These are phyloP conservation scores for Clarireedia paspali DNA, from an alignment of 2,329 filamentous ascomycete genomes.

Conservation along the genomic window DNA sequence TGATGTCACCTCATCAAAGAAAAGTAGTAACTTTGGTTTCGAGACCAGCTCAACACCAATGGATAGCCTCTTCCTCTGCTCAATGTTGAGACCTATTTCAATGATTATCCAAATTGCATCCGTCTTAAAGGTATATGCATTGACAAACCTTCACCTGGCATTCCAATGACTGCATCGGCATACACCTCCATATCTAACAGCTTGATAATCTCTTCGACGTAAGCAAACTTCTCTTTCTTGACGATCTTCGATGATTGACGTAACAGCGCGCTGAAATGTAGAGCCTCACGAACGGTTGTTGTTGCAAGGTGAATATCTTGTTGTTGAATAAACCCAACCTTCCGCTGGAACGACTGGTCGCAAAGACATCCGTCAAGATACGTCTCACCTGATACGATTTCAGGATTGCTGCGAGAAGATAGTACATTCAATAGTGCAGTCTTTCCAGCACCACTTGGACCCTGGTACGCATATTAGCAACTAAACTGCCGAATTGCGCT, in stretches of 20 bases:
- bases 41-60: conserved; percentile 68
- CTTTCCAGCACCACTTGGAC: conserved; percentile 61
- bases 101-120: conserved; percentile 60
- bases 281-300: conserved; percentile 78
- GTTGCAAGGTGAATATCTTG: conserved; percentile 84
- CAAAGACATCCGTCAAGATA: conserved; percentile 51
- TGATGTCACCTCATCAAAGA: conserved; percentile 77
- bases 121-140: conserved; percentile 63
- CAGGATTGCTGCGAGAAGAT: conserved; percentile 74
- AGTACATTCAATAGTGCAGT: conserved; percentile 79
- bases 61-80: conserved; percentile 59
- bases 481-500: not conserved
- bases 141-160: conserved; percentile 37
- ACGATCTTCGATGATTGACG: conserved; percentile 71
- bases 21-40: conserved; percentile 59
- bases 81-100: conserved; percentile 54
- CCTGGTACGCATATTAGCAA: conserved; percentile 7
- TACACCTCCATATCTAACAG: conserved; percentile 85
- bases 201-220: conserved; percentile 85
- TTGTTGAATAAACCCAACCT: conserved; percentile 66
- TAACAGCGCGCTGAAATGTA: conserved; percentile 77
- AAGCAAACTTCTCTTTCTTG: conserved; percentile 70
- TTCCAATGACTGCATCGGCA: conserved; percentile 83
- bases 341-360: conserved; percentile 71
- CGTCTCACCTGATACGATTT: conserved; percentile 82